Base-by-base conservation (phyloP, 2,329 filamentous ascomycete genomes). In the Emergomyces orientalis region DNA sequence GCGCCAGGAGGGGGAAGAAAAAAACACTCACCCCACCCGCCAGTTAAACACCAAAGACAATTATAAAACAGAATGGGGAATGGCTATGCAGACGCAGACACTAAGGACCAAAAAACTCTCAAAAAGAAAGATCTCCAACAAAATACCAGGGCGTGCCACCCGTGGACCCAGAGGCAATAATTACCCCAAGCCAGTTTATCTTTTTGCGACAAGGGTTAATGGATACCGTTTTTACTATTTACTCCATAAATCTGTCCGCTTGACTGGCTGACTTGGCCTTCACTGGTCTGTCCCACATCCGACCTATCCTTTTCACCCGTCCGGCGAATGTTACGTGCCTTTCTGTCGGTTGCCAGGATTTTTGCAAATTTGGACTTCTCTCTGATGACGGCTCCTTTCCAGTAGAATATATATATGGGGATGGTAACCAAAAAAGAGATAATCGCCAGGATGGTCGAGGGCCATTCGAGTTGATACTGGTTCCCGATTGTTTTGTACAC, bases 351-450 rank as follows among this genome's bases (percentile, higher is more conserved):
- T 19, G 83, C 84, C 7, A 89, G 74, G 13, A 79, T 80, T 73
- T 87, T 83, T 0, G 86, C 86, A 68, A 88, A 88, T 0, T 82
- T 81, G 2, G 86, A 88, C 13, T 78, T 75, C 41, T 81, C 77
- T 6, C 86, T 81, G 37, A 89, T 80, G 0, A 66, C 64, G 0
- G 84, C 83, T 0, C 86, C 86, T 62, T 82, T 82, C 77, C 79
- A 85, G 75, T 88, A 88, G 66, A 88, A 86, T 32, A 85, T 73
- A 65, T 88, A 88, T 11, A 89, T 84, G 0, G 85, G 84, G 13
- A 81, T 71, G 25, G 86, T 85, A 5, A 89, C 80, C 0, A 87
- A 65, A 59, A 85, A 79, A 0, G 86, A 81, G 62, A 89, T 81
- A 65, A 76, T 80, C 62, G 81, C 84, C 0, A 88, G 79, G 41